These are phyloP conservation scores for Panicum hallii DNA, from an alignment of 202 grass and related monocot species.

Conservation along the genomic window DNA sequence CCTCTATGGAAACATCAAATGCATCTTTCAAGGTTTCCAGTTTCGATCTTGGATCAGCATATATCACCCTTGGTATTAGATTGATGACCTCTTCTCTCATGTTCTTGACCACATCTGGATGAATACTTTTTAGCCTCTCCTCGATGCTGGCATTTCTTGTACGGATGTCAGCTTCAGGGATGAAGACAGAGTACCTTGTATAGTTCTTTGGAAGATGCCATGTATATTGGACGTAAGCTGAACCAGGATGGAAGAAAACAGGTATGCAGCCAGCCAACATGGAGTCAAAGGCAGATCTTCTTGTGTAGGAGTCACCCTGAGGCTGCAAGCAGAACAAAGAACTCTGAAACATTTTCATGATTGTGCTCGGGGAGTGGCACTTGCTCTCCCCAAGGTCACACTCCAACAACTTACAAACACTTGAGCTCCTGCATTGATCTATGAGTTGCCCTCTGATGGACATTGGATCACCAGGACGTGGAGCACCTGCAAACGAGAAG, in stretches of 20 bases:
- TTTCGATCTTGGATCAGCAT: slow-evolving; percentile 89
- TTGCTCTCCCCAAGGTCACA: slow-evolving; percentile 98
- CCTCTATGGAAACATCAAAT: slow-evolving; percentile 87
- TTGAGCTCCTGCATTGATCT: slow-evolving; percentile 88
- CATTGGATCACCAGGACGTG: slow-evolving; percentile 82
- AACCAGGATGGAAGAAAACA: slow-evolving; percentile 98
- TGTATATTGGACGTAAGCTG: slow-evolving; percentile 87
- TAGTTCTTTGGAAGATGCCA: slow-evolving; percentile 98
- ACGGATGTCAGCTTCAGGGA: slow-evolving; percentile 73
- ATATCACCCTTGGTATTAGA: slow-evolving; percentile 89
- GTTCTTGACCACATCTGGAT: slow-evolving; percentile 57
- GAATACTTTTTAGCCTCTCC: slow-evolving; percentile 67
- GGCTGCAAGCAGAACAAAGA: slow-evolving; percentile 96
- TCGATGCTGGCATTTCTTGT: slow-evolving; percentile 75
- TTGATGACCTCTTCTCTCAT: slow-evolving; percentile 97
- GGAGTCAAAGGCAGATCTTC: slow-evolving; percentile 94
- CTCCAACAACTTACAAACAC: slow-evolving; percentile 77
- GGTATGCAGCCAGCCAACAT: slow-evolving; percentile 95
- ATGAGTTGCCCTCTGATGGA: slow-evolving; percentile 92
- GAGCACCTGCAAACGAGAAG: slow-evolving; percentile 97
- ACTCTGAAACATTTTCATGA: slow-evolving; percentile 99
- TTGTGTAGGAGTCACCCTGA: slow-evolving; percentile 96
- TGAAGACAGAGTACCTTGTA: slow-evolving; percentile 89
- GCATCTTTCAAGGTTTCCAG: slow-evolving; percentile 91
- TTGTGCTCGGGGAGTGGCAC: slow-evolving; percentile 85